Evolutionary conservation across 331 rosid species (phyloP).

Genomic region (Malus hybrid): DNA sequence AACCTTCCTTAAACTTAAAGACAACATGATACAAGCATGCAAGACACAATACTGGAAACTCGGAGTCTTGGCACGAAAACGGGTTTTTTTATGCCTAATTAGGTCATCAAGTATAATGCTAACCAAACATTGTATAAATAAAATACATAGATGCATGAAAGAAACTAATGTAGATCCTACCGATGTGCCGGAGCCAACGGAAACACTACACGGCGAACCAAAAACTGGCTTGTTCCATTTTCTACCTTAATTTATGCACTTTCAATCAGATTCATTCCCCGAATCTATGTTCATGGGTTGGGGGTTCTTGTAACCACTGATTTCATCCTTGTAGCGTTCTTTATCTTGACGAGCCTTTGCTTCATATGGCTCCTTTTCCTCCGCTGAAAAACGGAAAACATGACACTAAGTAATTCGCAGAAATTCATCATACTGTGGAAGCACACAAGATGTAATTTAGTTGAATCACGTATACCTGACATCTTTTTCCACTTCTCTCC

Average conservation of each 20-base stretch:
- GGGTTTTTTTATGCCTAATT: neutral
- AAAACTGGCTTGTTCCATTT: neutral
- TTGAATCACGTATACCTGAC: conserved; percentile 52
- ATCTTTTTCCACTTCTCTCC: conserved; percentile 98
- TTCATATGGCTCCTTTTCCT: conserved; percentile 93
- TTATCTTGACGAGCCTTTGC: conserved; percentile 86
- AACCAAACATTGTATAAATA: neutral
- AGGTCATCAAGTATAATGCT: neutral
- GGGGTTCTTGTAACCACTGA: conserved; percentile 85
- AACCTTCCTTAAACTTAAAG: too few relatives aligned
- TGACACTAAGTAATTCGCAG: neutral
- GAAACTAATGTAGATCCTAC: neutral
- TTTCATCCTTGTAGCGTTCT: conserved; percentile 80
- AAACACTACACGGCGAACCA: neutral
- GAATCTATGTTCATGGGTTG: conserved; percentile 81
- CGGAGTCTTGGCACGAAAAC: neutral
- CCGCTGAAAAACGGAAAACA: conserved; percentile 36
- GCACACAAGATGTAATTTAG: neutral
- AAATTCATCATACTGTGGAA: neutral
- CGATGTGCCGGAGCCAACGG: neutral
- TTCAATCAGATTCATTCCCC: conserved; percentile 67
- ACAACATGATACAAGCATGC: too few relatives aligned
- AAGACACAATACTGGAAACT: neutral
- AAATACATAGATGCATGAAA: neutral
- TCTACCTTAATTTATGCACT: conserved; percentile 29